Evolutionary conservation across 129 eudicot genomes (phyloP).

Genomic region (Flaveria sonorensis): DNA sequence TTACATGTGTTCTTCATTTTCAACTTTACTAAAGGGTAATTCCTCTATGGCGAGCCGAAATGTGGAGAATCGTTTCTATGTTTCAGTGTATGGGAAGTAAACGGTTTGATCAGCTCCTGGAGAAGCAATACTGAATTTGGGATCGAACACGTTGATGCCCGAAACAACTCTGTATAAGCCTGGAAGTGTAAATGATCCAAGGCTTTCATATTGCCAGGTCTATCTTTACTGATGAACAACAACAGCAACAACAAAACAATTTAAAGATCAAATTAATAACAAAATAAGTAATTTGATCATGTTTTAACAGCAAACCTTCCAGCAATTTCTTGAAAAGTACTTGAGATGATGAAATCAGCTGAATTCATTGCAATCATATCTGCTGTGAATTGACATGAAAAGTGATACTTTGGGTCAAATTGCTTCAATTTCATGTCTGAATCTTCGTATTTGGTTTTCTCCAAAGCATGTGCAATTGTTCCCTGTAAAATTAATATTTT

Average conservation of each 20-base stretch:
- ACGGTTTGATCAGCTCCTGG: slow-evolving; percentile 98
- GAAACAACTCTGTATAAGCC: slow-evolving; percentile 88
- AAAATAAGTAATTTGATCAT: not conserved
- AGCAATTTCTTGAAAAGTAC: slow-evolving; percentile 97
- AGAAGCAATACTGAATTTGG: slow-evolving; percentile 92
- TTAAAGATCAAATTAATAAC: not conserved
- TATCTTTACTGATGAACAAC: slow-evolving; percentile 68
- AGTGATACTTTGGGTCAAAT: slow-evolving; percentile 84
- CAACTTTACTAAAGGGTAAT: slow-evolving; percentile 65
- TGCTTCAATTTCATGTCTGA: slow-evolving; percentile 92
- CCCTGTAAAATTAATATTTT: slow-evolving; percentile 63
- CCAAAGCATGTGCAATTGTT: slow-evolving; percentile 96
- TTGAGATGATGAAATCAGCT: slow-evolving; percentile 95
- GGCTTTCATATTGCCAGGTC: slow-evolving; percentile 98
- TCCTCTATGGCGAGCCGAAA: slow-evolving; percentile 86
- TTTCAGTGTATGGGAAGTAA: slow-evolving; percentile 81
- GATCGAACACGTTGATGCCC: slow-evolving; percentile 90
- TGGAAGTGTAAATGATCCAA: slow-evolving; percentile 76
- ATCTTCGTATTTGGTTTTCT: slow-evolving; percentile 99
- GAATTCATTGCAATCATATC: slow-evolving; percentile 92
- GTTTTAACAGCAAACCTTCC: slow-evolving; percentile 65
- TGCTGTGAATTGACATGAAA: slow-evolving; percentile 95
- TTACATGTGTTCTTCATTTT: slow-evolving; percentile 84
- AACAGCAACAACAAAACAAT: slow-evolving; percentile 18
- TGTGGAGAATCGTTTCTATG: slow-evolving; percentile 62